Evolutionary conservation across 2,329 filamentous ascomycete genomes (phyloP).

Genomic region (Aspergillus eucalypticola): DNA sequence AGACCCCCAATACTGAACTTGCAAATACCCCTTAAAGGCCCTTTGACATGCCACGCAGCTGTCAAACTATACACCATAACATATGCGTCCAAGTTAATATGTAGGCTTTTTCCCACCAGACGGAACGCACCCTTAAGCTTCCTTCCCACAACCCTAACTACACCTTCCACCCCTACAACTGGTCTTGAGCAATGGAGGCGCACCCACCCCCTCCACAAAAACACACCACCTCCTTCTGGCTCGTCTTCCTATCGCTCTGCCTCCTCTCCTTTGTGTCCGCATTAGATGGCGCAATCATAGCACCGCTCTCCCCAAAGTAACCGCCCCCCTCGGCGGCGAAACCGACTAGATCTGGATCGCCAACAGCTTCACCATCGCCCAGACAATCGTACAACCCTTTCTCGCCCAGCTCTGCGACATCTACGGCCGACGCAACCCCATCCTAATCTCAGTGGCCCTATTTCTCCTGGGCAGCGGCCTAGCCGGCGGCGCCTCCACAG

Average conservation of each 20-base stretch:
- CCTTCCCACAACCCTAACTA: no score
- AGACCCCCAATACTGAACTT: no score
- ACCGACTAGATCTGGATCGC: background rate
- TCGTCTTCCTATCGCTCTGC: background rate
- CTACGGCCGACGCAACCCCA: conserved; percentile 51
- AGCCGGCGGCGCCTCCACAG: conserved; percentile 49
- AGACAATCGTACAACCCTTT: conserved; percentile 43
- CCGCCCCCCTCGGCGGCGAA: background rate
- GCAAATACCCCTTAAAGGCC: no score
- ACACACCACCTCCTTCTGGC: no score
- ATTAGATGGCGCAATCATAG: background rate
- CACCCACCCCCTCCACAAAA: no score
- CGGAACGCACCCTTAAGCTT: no score
- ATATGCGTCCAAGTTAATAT: no score
- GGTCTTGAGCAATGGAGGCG: no score
- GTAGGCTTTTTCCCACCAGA: no score
- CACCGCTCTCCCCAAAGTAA: background rate
- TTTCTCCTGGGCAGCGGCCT: conserved; percentile 58
- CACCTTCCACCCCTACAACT: no score
- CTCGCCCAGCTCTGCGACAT: conserved; percentile 56
- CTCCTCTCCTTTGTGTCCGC: background rate
- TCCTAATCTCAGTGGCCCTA: conserved; percentile 44
- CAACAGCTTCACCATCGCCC: background rate
- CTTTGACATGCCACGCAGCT: no score
- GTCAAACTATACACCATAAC: no score